Base-by-base conservation (phyloP, 352 stramenopile genomes). In the Globisporangium iwayamae region DNA sequence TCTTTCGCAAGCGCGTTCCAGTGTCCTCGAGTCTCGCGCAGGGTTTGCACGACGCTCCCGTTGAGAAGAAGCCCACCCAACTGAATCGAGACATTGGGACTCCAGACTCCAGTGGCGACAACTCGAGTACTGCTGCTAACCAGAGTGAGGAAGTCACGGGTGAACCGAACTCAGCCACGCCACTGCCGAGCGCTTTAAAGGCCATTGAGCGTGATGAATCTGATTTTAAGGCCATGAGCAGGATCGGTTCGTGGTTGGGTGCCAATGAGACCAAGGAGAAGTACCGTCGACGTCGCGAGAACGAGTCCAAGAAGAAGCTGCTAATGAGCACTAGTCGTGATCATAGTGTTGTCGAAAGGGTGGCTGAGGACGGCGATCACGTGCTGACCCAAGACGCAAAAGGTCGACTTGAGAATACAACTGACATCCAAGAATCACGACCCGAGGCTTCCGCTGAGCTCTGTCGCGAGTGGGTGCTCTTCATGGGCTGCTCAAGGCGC, bases 391-490 rank as follows among this genome's bases (percentile, higher is more conserved):
- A 90, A 72, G 62, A 65, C 60, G 66, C 38, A n/a, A 70, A 59
- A 18, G 75, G 54, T 28, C 32, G 56, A 20, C 56, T 62, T 43
- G 46, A 68, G 5, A 32, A 11, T 16, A 11, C n/a, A 0, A 34
- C 22, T 14, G 70, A 82, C 57, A 34, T 89, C 11, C 69, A 66
- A n/a, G 36, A 58, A 5, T 90, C 83, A 4, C 68, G 81, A 25
- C 60, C 66, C 10, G 67, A 85, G 56, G 68, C 75, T 7, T 81
- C 58, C 55, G 69, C 78, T 0, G 52, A 68, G 18, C 61, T 94
- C 2, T 94, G 85, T 56, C 71, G 79, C 59, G 83, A 90, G 61
- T 94, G 85, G 85, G 78, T 92, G 0, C 50, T 92, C 1, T 89
- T 94, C 28, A 59, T 79, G 50, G 67, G 67, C 2, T 94, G 85